These are phyloP conservation scores for Syncephalastrum contaminatum DNA, from an alignment of 371 early-diverging fungal genomes.

Conservation along the genomic window DNA sequence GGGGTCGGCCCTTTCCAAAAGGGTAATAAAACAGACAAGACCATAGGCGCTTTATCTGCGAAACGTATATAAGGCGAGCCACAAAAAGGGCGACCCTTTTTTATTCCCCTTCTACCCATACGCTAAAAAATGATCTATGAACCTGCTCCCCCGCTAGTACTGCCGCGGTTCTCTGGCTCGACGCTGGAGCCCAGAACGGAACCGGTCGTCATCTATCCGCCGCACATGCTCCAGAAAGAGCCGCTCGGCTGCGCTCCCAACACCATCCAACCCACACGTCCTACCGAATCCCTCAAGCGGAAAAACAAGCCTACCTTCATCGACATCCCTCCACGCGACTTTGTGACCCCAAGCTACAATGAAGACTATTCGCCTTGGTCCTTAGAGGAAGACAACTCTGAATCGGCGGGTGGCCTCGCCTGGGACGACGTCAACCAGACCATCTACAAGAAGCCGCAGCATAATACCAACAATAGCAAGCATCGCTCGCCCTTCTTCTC, in stretches of 20 bases:
- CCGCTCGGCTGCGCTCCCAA: neutral
- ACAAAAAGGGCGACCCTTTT: too few relatives aligned
- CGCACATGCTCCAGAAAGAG: conserved; percentile 12
- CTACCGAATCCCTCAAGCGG: conserved; percentile 16
- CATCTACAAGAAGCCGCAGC: conserved; percentile 7
- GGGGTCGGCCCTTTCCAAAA: too few relatives aligned
- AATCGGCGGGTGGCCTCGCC: conserved; percentile 5
- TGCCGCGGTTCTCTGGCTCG: conserved; percentile 24
- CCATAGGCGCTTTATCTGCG: too few relatives aligned
- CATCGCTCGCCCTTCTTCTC: too few relatives aligned
- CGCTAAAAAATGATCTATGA: neutral
- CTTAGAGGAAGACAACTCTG: conserved; percentile 12
- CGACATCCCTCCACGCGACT: conserved; percentile 14
- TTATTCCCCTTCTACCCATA: too few relatives aligned
- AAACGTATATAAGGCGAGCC: too few relatives aligned
- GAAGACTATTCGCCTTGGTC: conserved; percentile 23
- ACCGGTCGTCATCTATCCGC: conserved; percentile 22
- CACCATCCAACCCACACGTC: conserved; percentile 5
- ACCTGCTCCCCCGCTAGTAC: conserved; percentile 6
- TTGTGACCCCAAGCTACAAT: conserved; percentile 5
- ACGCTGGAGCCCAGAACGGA: conserved; percentile 22
- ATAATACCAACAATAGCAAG: neutral
- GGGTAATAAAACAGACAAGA: too few relatives aligned
- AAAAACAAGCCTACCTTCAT: conserved; percentile 18
- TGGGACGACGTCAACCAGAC: conserved; percentile 20